Evolutionary conservation across 2,329 filamentous ascomycete genomes (phyloP).

Genomic region (Colletotrichum sp.): DNA sequence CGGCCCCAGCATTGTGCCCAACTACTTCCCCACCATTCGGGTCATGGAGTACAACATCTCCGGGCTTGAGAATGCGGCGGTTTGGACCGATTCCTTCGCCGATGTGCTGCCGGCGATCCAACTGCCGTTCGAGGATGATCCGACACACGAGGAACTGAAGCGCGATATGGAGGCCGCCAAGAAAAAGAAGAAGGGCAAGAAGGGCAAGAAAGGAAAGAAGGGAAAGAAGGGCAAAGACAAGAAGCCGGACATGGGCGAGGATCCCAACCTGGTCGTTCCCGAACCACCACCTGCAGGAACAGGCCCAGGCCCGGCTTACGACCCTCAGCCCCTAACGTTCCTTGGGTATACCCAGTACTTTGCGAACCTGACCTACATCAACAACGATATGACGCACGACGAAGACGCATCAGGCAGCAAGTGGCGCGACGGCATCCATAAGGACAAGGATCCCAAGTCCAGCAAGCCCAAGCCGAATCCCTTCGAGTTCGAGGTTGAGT

Average conservation of each 20-base stretch:
- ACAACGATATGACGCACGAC: slow-evolving; percentile 65
- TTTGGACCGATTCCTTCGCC: slow-evolving; percentile 45
- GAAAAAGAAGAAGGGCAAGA: slow-evolving; percentile 35
- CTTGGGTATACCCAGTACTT: slow-evolving; percentile 88
- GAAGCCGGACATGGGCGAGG: slow-evolving; percentile 55
- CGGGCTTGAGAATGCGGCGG: slow-evolving; percentile 64
- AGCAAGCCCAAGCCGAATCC: slow-evolving; percentile 61
- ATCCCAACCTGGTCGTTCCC: slow-evolving; percentile 69
- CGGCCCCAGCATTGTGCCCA: slow-evolving; percentile 87
- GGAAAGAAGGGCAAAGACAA: slow-evolving; percentile 39
- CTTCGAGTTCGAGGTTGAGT: slow-evolving; percentile 83
- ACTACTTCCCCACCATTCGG: slow-evolving; percentile 88
- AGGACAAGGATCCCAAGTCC: slow-evolving; percentile 59
- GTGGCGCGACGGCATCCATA: slow-evolving; percentile 70
- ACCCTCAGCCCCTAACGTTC: slow-evolving; percentile 79
- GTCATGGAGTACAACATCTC: slow-evolving; percentile 94
- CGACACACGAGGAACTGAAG: slow-evolving; percentile 29
- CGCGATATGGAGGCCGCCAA: slow-evolving; percentile 32
- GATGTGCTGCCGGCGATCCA: neutral
- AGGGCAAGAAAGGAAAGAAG: slow-evolving; percentile 46
- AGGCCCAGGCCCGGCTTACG: slow-evolving; percentile 88
- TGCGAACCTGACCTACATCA: slow-evolving; percentile 90
- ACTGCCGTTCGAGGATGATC: slow-evolving; percentile 19
- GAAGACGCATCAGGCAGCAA: slow-evolving; percentile 37
- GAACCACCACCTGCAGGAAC: slow-evolving; percentile 72